These are phyloP conservation scores for Epichloe uncinata DNA, from an alignment of 2,329 filamentous ascomycete genomes.

Conservation along the genomic window DNA sequence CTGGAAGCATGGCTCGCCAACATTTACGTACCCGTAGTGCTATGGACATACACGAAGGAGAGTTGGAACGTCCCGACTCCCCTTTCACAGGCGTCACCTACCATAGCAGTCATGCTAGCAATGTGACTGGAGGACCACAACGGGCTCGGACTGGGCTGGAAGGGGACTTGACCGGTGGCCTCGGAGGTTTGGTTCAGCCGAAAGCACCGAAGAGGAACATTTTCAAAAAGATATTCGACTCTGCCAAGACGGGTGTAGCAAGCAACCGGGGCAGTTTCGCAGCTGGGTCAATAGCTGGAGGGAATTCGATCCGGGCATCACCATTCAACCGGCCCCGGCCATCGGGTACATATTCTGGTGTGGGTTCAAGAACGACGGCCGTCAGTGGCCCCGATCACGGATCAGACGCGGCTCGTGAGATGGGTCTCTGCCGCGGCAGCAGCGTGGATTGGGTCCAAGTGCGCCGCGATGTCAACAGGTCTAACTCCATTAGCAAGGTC, in stretches of 20 bases:
- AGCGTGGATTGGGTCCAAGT: constrained; percentile 92
- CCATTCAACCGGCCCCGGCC: constrained; percentile 29
- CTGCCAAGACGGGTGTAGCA: constrained; percentile 85
- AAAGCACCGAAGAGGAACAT: constrained; percentile 78
- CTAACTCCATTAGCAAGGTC: constrained; percentile 81
- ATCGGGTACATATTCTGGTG: constrained; percentile 21
- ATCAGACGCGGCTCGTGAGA: constrained; percentile 50
- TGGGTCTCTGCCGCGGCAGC: constrained; percentile 46
- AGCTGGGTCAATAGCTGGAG: constrained; percentile 30
- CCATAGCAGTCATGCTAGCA: constrained; percentile 72
- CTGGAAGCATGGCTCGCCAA: constrained; percentile 78
- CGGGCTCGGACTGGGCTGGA: constrained; percentile 54
- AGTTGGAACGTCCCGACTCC: constrained; percentile 43
- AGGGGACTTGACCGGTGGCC: constrained; percentile 51
- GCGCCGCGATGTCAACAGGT: constrained; percentile 85
- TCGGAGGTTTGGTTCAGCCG: constrained; percentile 67
- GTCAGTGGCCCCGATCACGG: constrained; percentile 23
- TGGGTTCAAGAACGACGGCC: constrained; percentile 30
- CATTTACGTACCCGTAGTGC: constrained; percentile 53
- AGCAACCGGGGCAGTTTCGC: constrained; percentile 78
- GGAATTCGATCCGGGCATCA: constrained; percentile 28
- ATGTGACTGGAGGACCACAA: constrained; percentile 26
- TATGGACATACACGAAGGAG: constrained; percentile 45
- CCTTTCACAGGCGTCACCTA: constrained; percentile 74
- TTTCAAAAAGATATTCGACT: constrained; percentile 90